These are phyloP conservation scores for Leishmania major DNA, from an alignment of 208 protist genomes.

Conservation along the genomic window DNA sequence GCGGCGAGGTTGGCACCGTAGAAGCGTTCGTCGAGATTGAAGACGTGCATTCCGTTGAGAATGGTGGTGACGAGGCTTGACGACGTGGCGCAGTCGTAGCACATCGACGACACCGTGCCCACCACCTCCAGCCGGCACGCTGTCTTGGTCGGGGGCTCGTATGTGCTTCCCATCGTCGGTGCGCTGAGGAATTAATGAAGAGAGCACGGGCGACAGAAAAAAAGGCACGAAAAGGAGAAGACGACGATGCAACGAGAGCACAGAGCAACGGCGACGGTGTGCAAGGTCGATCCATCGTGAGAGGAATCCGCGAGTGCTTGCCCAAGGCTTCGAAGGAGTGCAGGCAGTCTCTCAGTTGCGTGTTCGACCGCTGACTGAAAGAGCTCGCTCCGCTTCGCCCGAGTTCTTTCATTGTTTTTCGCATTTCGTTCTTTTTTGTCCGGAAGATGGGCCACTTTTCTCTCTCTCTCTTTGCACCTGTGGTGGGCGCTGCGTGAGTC, in stretches of 20 bases:
- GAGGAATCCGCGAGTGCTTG: background rate
- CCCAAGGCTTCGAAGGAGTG: background rate
- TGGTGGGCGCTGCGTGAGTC: background rate
- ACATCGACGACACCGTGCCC: slow-evolving; percentile 41
- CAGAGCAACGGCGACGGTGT: no score
- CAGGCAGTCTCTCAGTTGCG: background rate
- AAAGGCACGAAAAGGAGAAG: background rate
- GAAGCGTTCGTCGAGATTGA: slow-evolving; percentile 45
- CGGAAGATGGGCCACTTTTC: background rate
- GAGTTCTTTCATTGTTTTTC: background rate
- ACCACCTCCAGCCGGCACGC: slow-evolving; percentile 45
- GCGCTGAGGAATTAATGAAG: background rate
- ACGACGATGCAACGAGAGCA: background rate
- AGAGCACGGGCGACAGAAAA: background rate
- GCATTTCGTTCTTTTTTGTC: background rate
- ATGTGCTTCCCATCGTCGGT: slow-evolving; percentile 8
- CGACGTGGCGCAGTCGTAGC: slow-evolving; percentile 30
- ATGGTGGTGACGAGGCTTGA: slow-evolving; percentile 56
- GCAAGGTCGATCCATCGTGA: background rate
- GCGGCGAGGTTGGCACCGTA: slow-evolving; percentile 34
- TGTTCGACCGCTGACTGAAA: background rate
- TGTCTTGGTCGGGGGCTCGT: slow-evolving; percentile 34
- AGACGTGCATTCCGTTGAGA: slow-evolving; percentile 53
- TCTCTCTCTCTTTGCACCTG: background rate
- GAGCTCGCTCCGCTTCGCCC: background rate